Evolutionary conservation across 495 filamentous ascomycete genomes (phyloP), one percentile per base, ranked within the genome.

Genomic region (Thermothielavioides terrestris): DNA sequence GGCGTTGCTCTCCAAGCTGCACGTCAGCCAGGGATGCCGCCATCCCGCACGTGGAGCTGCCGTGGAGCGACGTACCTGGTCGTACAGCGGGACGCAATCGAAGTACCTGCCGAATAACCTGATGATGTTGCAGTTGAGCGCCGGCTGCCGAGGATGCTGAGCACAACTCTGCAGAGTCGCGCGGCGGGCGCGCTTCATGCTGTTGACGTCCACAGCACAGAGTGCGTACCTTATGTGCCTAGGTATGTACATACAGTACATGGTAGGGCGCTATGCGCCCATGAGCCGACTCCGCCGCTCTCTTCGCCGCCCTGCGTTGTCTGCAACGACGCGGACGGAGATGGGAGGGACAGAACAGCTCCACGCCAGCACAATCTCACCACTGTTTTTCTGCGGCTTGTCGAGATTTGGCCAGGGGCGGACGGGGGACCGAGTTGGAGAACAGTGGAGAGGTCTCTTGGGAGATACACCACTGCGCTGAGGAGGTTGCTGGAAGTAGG

Each of bases 101-200:
- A 59, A 45, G 56, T 53, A 53, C 56, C 43, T 49, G 41, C 60
- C 60, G 56, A 51, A 57, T 55, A 45, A 45, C 60, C 60, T 63
- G 60, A 60, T 60, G 52, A 58, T 57, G 59, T 38, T 54, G 56
- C 59, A 58, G 43, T 51, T 49, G 28, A 49, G 22, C 15, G 41
- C 47, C 49, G 54, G 50, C 17, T 62, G 59, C 59, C 59, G 55
- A 58, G 41, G 42, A 18, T 41, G 35, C 34, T 12, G 25, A 52
- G 32, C 46, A 52, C 43, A 15, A 51, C 12, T 36, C 34, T 30
- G 40, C 53, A 46, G 22, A 40, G 42, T 54, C 55, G 46, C 52
- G 50, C 45, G 52, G 51, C 49, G 31, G 25, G 32, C 12, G 35
- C 31, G 34, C 31, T 15, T 32, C 11, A 3, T 43, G 25, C 32